A percentile compares a stretch with the other conserved stretches of the same genome.
These are phyloP conservation scores for Peltaster fructicola DNA, from an alignment of 2,329 filamentous ascomycete species.

Conservation along the genomic window DNA sequence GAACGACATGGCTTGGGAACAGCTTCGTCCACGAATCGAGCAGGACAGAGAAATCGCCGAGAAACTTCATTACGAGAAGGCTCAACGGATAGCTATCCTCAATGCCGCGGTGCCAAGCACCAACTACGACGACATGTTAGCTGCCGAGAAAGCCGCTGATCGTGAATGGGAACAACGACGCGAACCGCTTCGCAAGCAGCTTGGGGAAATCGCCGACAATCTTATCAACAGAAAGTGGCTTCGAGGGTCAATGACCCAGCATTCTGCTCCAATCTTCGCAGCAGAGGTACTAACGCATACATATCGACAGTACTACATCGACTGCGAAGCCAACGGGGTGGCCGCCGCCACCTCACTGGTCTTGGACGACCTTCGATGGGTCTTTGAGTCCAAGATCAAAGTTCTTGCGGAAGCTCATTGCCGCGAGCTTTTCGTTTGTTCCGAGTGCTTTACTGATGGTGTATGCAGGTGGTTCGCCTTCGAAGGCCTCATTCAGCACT, in stretches of 20 bases:
- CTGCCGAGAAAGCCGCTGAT: constrained; percentile 42
- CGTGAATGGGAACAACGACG: constrained; percentile 56
- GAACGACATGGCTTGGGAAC: constrained; percentile 50
- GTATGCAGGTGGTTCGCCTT: constrained; percentile 64
- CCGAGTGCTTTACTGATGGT: constrained; percentile 25
- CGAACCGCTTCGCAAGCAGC: constrained; percentile 44
- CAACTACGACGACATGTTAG: constrained; percentile 29
- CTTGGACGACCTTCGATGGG: constrained; percentile 73
- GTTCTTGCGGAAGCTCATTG: constrained; percentile 46
- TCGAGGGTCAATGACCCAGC: constrained; percentile 44
- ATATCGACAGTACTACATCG: constrained; percentile 36
- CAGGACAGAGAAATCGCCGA: constrained; percentile 50
- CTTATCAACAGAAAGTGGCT: constrained; percentile 49
- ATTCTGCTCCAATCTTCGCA: constrained; percentile 51
- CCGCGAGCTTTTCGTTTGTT: constrained; percentile 62
- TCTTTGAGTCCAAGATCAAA: constrained; percentile 63
- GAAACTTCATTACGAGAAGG: constrained; percentile 33
- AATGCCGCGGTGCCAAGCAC: constrained; percentile 31
- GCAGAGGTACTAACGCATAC: constrained; percentile 45
- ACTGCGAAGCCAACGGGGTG: constrained; percentile 11
- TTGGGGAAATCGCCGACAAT: constrained; percentile 52
- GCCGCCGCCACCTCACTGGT: constrained; percentile 29
- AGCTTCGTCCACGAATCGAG: constrained; percentile 46
- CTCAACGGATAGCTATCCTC: constrained; percentile 24
- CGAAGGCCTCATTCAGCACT: constrained; percentile 67